These are phyloP conservation scores for Tanacetum coccineum DNA, from an alignment of 129 eudicot genomes.

Conservation along the genomic window DNA sequence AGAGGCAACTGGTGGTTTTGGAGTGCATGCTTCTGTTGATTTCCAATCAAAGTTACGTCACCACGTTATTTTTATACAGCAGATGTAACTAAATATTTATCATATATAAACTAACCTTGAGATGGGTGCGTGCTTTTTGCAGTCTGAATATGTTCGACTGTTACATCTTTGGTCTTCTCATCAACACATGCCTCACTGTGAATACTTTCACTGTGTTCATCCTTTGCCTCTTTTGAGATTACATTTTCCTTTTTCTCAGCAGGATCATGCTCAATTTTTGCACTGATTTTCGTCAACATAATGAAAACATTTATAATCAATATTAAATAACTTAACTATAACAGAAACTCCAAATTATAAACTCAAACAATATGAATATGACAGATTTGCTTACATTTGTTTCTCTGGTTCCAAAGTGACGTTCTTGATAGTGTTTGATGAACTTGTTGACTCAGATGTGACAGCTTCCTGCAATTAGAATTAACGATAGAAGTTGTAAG, in stretches of 20 bases:
- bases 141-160: slow-evolving; percentile 14
- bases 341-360: not conserved
- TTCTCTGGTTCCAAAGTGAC: slow-evolving; percentile 27
- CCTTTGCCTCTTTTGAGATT: slow-evolving; percentile 31
- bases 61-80: not conserved
- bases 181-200: slow-evolving; percentile 26
- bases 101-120: slow-evolving; percentile 30
- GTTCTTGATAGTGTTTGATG: slow-evolving; percentile 22
- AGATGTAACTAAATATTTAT: too few relatives aligned
- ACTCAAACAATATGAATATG: too few relatives aligned
- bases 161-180: slow-evolving; percentile 26
- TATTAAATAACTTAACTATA: not conserved
- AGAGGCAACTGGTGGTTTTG: slow-evolving; percentile 41
- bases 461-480: slow-evolving; percentile 33
- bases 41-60: not conserved
- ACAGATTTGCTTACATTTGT: slow-evolving; percentile 37
- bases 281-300: slow-evolving; percentile 18
- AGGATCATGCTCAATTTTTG: slow-evolving; percentile 19
- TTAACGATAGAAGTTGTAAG: too few relatives aligned
- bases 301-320: not conserved
- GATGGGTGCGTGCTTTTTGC: slow-evolving; percentile 18
- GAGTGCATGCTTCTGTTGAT: slow-evolving; percentile 55
- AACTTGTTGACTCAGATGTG: slow-evolving; percentile 28
- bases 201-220: slow-evolving; percentile 14
- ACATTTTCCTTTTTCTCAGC: slow-evolving; percentile 26